Evolutionary conservation across 1,284 basidiomycete genomes (phyloP), one percentile per base, ranked within the genome.

Genomic region (Cryptococcus maquisensis): DNA sequence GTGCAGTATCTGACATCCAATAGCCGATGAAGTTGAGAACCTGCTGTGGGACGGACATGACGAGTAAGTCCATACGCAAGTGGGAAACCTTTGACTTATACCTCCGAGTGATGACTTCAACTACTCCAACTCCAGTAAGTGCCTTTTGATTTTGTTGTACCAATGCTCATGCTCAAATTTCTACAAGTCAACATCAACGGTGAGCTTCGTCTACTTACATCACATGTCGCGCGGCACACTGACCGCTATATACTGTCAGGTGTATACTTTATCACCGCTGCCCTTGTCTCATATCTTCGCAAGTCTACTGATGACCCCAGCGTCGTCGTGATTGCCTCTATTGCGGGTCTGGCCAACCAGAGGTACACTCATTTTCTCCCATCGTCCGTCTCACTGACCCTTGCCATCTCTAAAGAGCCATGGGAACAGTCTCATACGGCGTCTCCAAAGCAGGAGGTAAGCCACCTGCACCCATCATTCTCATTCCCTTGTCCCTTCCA

Each of bases 291-390:
- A 1, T 63, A 73, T 2, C 62, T 76, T 3, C 47, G 60, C 47
- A 72, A 73, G 60, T 67, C 70, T 5, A 3, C 6, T 32, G 57
- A 62, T n/a, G 59, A 64, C 38, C 64, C 65, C 5, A 66, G 60
- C 13, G 73, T 76, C n/a, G 55, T 72, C 52, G 65, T 72, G 45
- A 74, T 76, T 41, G 67, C 72, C 2, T 72, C 69, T 10, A 69
- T 76, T 43, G 74, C 70, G 1, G 72, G 66, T 13, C 57, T 68
- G 24, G 66, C 68, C 23, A 66, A 69, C 41, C 71, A 73, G 53
- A 63, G 72, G 66, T 69, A 38, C 35, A 55, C 51, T 9, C 2
- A 45, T 24, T 38, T 39, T 1, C 10, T n/a, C 28, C 3, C 16
- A 24, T 18, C 35, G 12, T 23, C 28, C n/a, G 16, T 28, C 20